A percentile compares a stretch with the other conserved stretches of the same genome.
Conservation (phyloP, 768 basidiomycete genomes). For the Agaricus subrufescens region DNA sequence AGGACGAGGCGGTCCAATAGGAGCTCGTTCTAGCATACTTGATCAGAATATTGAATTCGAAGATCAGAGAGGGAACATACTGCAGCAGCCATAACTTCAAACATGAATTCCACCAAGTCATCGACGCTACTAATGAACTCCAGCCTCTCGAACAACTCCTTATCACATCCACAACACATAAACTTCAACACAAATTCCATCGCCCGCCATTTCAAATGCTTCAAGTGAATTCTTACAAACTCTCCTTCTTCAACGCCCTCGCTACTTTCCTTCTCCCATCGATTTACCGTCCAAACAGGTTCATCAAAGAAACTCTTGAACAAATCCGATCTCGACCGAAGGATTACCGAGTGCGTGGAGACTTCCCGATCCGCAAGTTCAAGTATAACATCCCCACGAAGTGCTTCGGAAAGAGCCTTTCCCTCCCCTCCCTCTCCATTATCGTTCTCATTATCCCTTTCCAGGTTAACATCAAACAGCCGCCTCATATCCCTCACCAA, state of each 20-base stretch:
- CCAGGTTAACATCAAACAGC: slow-evolving; percentile 34
- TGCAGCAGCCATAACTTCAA: slow-evolving; percentile 80
- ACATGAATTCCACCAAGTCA: slow-evolving; percentile 79
- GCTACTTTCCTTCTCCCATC: slow-evolving; percentile 31
- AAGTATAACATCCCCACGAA: slow-evolving; percentile 67
- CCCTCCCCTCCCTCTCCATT: background rate
- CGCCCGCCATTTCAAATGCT: slow-evolving; percentile 66
- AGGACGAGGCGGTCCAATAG: slow-evolving; percentile 82
- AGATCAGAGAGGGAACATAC: slow-evolving; percentile 37
- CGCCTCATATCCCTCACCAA: slow-evolving; percentile 44
- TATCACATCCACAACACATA: slow-evolving; percentile 68
- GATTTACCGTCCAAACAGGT: slow-evolving; percentile 68
- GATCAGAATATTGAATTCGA: background rate
- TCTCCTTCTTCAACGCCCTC: slow-evolving; percentile 20
- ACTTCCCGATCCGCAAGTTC: slow-evolving; percentile 64
- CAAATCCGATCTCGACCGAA: slow-evolving; percentile 81
- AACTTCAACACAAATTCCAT: slow-evolving; percentile 75
- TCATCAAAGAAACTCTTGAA: slow-evolving; percentile 84
- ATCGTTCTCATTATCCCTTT: slow-evolving; percentile 10
- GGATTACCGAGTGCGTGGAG: slow-evolving; percentile 62
- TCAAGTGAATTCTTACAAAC: slow-evolving; percentile 59
- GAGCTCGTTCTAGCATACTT: slow-evolving; percentile 65
- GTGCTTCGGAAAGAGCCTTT: slow-evolving; percentile 17
- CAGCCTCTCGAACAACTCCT: slow-evolving; percentile 61
- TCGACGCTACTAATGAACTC: slow-evolving; percentile 65